Evolutionary conservation across 805 yeast genomes (phyloP).

Genomic region (Pachysolen tannophilus): DNA sequence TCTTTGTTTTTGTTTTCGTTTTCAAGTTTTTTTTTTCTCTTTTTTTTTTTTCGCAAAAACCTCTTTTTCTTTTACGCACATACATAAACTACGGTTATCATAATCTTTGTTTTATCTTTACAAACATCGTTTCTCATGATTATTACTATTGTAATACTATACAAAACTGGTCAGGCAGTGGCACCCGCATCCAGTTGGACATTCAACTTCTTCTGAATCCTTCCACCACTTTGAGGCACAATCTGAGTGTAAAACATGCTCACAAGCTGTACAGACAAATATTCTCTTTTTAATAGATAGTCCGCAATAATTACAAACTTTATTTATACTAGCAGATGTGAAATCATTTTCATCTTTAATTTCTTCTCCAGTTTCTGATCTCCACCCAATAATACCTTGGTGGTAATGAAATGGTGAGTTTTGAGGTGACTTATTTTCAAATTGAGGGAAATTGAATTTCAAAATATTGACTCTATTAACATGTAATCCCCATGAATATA

Average conservation of each 20-base stretch:
- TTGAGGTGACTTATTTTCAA: constrained; percentile 11
- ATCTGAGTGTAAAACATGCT: constrained; percentile 67
- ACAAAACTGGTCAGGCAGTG: constrained; percentile 49
- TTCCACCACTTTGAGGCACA: constrained; percentile 85
- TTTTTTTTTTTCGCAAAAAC: too few species aligned
- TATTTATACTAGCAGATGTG: constrained; percentile 10
- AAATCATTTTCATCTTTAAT: neutral
- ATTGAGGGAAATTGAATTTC: constrained; percentile 47
- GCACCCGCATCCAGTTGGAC: constrained; percentile 88
- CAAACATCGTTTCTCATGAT: too few species aligned
- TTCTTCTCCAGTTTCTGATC: constrained; percentile 10
- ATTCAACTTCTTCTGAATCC: constrained; percentile 35
- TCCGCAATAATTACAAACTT: constrained; percentile 61
- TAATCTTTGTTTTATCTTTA: too few species aligned
- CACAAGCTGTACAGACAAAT: constrained; percentile 65
- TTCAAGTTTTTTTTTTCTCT: too few species aligned
- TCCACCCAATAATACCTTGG: constrained; percentile 26
- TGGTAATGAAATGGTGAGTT: constrained; percentile 25
- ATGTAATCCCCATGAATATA: constrained; percentile 79
- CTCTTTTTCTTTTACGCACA: too few species aligned
- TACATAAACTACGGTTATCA: too few species aligned
- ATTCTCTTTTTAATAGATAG: constrained; percentile 50
- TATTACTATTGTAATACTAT: too few species aligned
- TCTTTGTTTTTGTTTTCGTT: too few species aligned
- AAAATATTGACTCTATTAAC: constrained; percentile 71